phyloP scores from a whole-genome alignment of 257 asterid species.

The Linderniella brevidens region DNA sequence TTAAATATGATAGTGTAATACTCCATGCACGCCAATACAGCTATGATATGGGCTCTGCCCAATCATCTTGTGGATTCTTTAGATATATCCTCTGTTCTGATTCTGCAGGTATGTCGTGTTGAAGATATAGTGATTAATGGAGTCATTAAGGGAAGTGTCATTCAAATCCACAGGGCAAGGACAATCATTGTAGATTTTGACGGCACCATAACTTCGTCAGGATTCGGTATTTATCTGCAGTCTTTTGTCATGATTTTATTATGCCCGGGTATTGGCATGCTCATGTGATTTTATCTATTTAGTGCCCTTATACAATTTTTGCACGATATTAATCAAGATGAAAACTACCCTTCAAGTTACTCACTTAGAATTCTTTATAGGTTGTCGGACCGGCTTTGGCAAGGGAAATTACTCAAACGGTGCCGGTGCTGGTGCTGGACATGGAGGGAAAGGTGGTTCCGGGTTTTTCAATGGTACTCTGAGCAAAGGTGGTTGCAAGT shows the following conservation, averaged over 20 bases:
- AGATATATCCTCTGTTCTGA: no score
- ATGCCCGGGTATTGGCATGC: no score
- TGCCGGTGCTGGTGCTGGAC: conserved; percentile 96
- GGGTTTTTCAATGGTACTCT: conserved; percentile 56
- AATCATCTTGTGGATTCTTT: no score
- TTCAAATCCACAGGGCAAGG: conserved; percentile 92
- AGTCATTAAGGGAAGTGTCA: conserved; percentile 66
- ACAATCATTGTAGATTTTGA: conserved; percentile 53
- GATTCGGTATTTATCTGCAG: conserved; percentile 36
- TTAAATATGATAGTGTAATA: no score
- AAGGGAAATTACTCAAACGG: conserved; percentile 86
- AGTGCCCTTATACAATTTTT: no score
- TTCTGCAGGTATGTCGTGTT: conserved; percentile 77
- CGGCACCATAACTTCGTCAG: conserved; percentile 87
- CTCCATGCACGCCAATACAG: background rate
- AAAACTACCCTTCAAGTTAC: background rate
- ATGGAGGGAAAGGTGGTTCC: conserved; percentile 96
- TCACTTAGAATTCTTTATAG: conserved; percentile 28
- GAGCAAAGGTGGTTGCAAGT: conserved; percentile 69
- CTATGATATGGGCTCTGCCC: no score
- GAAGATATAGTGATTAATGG: conserved; percentile 85
- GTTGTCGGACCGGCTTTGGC: conserved; percentile 85
- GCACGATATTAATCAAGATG: background rate
- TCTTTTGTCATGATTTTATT: background rate
- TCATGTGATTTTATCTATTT: no score